phyloP scores from a whole-genome alignment of 768 basidiomycete species.

The Leccinum subgranulosum region DNA sequence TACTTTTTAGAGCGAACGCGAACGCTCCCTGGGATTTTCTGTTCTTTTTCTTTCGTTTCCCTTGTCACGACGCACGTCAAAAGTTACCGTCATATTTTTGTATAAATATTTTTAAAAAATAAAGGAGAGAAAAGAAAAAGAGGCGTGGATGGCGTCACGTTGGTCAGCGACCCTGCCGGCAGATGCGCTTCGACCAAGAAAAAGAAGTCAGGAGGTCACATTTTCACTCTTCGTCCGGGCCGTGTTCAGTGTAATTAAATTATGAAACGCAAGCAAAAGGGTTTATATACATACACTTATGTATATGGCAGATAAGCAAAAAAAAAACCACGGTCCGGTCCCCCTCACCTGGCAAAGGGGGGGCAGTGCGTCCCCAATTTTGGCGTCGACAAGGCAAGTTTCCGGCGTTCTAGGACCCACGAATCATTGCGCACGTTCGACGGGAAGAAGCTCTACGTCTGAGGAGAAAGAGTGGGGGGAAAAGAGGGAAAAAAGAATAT shows the following conservation, averaged over 20 bases:
- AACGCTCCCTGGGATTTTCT: not conserved
- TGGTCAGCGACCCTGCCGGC: conserved; percentile 11
- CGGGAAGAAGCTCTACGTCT: not conserved
- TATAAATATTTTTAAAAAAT: not conserved
- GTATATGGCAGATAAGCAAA: not conserved
- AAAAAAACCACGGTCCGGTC: not conserved
- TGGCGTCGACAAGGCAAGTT: not conserved
- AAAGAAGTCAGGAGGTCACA: not conserved
- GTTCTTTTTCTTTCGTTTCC: not conserved
- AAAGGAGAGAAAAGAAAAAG: not conserved
- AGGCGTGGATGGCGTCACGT: not conserved
- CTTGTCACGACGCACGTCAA: conserved; percentile 3
- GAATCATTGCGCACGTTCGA: not conserved
- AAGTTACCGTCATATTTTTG: conserved; percentile 7
- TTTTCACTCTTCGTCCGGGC: conserved; percentile 1
- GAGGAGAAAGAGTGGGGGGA: not conserved
- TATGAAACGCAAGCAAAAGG: conserved; percentile 7
- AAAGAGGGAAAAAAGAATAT: not conserved
- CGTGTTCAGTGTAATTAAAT: not conserved
- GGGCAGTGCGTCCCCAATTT: not conserved
- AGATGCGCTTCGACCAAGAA: conserved; percentile 4
- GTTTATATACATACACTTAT: not conserved
- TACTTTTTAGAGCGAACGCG: not conserved
- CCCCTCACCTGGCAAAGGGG: not conserved
- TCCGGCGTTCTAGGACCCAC: not conserved